Evolutionary conservation across 306 rosid genomes (phyloP).

Genomic region (Malus fusca): DNA sequence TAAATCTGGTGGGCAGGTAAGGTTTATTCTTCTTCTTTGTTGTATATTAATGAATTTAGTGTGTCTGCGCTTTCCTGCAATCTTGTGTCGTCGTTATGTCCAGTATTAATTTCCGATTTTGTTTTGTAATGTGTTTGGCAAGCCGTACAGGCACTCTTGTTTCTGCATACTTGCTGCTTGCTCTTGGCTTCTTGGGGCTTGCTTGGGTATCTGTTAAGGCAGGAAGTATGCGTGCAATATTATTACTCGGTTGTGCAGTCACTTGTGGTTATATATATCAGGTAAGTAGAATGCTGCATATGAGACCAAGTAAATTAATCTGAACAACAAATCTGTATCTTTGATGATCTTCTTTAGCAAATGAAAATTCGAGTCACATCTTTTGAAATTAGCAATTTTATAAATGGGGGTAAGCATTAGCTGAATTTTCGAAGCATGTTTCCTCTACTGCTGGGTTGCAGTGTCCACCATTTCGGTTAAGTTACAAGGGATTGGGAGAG

Average conservation of each 20-base stretch:
- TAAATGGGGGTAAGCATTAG: no score
- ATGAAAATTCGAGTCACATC: not conserved
- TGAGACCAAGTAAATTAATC: not conserved
- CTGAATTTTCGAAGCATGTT: no score
- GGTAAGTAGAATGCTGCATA: conserved; percentile 24
- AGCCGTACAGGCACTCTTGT: conserved; percentile 68
- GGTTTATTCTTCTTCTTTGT: conserved; percentile 15
- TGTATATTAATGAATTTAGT: not conserved
- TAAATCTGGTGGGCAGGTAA: conserved; percentile 73
- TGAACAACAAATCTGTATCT: not conserved
- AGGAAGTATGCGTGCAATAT: conserved; percentile 50
- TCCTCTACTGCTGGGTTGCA: conserved; percentile 24
- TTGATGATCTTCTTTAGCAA: not conserved
- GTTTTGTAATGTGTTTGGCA: conserved; percentile 28
- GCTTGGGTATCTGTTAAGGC: conserved; percentile 54
- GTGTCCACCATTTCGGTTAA: conserved; percentile 92
- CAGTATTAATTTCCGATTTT: conserved; percentile 16
- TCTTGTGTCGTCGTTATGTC: not conserved
- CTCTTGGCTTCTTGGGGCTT: conserved; percentile 66
- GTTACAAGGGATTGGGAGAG: conserved; percentile 86
- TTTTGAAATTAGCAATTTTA: not conserved
- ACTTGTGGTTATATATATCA: conserved; percentile 76
- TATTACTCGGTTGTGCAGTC: conserved; percentile 60
- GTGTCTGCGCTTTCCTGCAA: not conserved
- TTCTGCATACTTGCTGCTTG: conserved; percentile 58